A percentile compares a stretch with the other conserved stretches of the same genome.
Evolutionary conservation across 2,329 filamentous ascomycete species (phyloP).

Genomic region (Leptosphaerulina australis): DNA sequence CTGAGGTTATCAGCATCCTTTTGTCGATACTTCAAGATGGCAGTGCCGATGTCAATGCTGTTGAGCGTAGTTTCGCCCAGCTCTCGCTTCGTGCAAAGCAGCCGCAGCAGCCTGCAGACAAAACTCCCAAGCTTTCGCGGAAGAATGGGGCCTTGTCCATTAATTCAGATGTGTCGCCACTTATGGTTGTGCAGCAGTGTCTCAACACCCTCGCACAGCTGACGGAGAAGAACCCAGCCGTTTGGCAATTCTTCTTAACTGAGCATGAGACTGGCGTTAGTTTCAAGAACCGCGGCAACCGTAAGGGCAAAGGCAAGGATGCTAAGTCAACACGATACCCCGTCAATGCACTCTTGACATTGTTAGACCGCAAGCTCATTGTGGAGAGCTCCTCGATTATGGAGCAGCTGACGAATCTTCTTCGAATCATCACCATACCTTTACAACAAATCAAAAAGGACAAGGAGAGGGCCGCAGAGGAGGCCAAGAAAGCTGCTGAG

Average conservation of each 20-base stretch:
- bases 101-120: conserved; percentile 65
- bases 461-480: conserved; percentile 67
- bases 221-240: conserved; percentile 81
- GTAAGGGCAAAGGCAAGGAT: conserved; percentile 89
- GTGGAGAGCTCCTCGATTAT: conserved; percentile 98
- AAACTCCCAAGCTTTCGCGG: conserved; percentile 84
- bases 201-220: conserved; percentile 83
- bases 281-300: conserved; percentile 75
- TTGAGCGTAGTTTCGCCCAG: conserved; percentile 94
- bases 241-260: conserved; percentile 89
- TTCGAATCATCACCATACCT: conserved; percentile 87
- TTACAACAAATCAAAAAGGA: conserved; percentile 84
- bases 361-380: conserved; percentile 91
- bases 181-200: conserved; percentile 96
- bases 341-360: conserved; percentile 84
- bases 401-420: conserved; percentile 85
- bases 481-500: conserved; percentile 45
- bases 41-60: conserved; percentile 87
- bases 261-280: conserved; percentile 84
- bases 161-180: conserved; percentile 86
- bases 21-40: conserved; percentile 95
- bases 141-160: conserved; percentile 68
- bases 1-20: conserved; percentile 90
- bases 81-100: conserved; percentile 90
- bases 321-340: conserved; percentile 84